Evolutionary conservation across 164 flowering plant species (phyloP).

Genomic region (Nelumbo lutea): DNA sequence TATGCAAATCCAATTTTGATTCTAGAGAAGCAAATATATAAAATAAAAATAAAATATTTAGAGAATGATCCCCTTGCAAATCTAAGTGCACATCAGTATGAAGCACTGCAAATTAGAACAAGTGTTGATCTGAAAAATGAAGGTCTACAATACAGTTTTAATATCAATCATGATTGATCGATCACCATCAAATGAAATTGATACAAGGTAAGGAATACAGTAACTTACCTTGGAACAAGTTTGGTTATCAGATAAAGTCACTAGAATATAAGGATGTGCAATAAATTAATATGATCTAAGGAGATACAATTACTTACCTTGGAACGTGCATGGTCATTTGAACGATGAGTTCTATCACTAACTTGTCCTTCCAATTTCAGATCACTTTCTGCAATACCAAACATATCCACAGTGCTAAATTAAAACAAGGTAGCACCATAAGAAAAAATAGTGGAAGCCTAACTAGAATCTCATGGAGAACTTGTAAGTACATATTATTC

Average conservation of each 20-base stretch:
- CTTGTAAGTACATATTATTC: background rate
- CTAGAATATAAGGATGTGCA: background rate
- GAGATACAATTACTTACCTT: constrained; percentile 29
- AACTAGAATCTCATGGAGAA: background rate
- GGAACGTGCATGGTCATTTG: constrained; percentile 21
- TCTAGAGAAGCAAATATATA: too few relatives aligned
- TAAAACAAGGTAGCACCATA: background rate
- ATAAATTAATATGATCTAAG: background rate
- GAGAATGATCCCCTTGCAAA: too few relatives aligned
- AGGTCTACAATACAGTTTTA: too few relatives aligned
- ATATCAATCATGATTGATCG: too few relatives aligned
- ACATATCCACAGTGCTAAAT: background rate
- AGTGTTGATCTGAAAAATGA: too few relatives aligned
- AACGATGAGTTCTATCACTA: constrained; percentile 20
- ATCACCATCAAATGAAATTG: too few relatives aligned
- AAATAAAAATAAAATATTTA: too few relatives aligned
- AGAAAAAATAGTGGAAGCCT: background rate
- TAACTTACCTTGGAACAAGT: background rate
- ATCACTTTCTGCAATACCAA: constrained; percentile 30
- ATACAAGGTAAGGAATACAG: too few relatives aligned
- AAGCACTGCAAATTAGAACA: too few relatives aligned
- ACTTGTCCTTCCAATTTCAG: constrained; percentile 19
- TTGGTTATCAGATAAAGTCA: background rate
- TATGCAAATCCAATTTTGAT: too few relatives aligned
- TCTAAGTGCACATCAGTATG: too few relatives aligned